Percentiles rank a stretch among this genome's conserved stretches.
These are phyloP conservation scores for Pleurotus platypus DNA, from an alignment of 768 basidiomycete genomes.

Conservation along the genomic window DNA sequence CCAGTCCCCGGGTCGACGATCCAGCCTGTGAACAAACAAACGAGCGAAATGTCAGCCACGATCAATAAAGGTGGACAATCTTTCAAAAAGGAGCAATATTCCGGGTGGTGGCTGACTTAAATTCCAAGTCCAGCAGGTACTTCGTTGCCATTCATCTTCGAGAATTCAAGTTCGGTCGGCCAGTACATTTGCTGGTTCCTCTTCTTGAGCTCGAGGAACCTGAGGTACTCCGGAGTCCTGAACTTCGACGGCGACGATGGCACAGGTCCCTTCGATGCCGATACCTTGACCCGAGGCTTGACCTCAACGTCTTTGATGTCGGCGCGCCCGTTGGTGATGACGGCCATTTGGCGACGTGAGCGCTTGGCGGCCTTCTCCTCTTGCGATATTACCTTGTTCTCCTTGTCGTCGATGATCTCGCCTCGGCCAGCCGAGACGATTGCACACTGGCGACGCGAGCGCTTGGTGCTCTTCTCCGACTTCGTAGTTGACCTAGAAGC, in stretches of 20 bases:
- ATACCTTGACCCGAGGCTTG: too few species aligned
- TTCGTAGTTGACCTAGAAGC: neutral
- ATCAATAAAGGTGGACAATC: neutral
- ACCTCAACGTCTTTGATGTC: too few species aligned
- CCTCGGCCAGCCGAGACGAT: neutral
- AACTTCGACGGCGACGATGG: too few species aligned
- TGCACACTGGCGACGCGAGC: neutral
- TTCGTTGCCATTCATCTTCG: too few species aligned
- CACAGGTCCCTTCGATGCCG: too few species aligned
- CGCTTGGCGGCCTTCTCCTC: neutral
- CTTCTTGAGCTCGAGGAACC: too few species aligned
- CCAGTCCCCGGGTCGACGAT: neutral
- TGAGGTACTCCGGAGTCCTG: too few species aligned
- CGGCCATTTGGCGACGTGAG: too few species aligned
- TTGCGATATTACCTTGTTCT: neutral
- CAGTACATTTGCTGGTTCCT: too few species aligned
- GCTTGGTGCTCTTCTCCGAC: neutral
- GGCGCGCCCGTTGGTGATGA: too few species aligned
- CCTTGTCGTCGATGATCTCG: neutral
- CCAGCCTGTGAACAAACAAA: neutral
- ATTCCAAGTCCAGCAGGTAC: too few species aligned
- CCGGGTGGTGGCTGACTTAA: neutral
- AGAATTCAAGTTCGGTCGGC: too few species aligned
- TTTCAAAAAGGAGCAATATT: neutral
- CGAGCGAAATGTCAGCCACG: neutral